phyloP scores from a whole-genome alignment of 768 basidiomycete species.

The Pleurotus tuber-regium region DNA sequence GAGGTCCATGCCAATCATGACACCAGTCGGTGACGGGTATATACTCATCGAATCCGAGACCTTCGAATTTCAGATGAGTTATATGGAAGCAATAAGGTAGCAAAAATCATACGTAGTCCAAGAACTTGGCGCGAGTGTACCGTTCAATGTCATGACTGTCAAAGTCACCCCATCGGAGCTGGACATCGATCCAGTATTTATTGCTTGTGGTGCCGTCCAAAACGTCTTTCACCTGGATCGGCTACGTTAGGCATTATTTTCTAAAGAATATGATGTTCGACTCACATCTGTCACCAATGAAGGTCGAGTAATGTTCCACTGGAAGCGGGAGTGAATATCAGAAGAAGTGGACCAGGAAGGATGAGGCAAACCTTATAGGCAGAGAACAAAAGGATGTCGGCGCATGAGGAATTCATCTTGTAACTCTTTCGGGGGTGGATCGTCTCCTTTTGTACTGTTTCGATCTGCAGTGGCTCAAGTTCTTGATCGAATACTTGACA shows the following conservation, averaged over 20 bases:
- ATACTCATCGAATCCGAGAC: conserved; percentile 98
- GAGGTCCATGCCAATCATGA: conserved; percentile 98
- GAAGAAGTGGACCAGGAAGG: background rate
- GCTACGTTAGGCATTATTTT: conserved; percentile 7
- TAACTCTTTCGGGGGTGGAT: conserved; percentile 99
- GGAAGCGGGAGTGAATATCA: conserved; percentile 9
- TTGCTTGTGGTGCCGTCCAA: conserved; percentile 97
- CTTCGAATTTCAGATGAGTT: conserved; percentile 33
- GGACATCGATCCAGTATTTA: conserved; percentile 98
- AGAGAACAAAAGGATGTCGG: conserved; percentile 96
- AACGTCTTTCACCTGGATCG: conserved; percentile 79
- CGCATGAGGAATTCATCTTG: conserved; percentile 99
- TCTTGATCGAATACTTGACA: conserved; percentile 99
- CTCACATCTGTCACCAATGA: conserved; percentile 91
- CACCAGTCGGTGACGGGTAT: conserved; percentile 97
- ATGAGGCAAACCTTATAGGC: conserved; percentile 64
- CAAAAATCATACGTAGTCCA: conserved; percentile 77
- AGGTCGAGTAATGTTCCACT: conserved; percentile 98
- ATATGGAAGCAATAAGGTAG: background rate
- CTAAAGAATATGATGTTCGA: too few species aligned
- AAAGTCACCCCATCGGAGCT: conserved; percentile 96
- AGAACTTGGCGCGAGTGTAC: conserved; percentile 97
- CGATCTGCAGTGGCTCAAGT: conserved; percentile 95
- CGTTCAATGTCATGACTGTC: conserved; percentile 99
- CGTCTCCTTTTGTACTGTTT: conserved; percentile 99